phyloP scores from a whole-genome alignment of 2,329 filamentous ascomycete genomes.

The Ambrosiella beaveri region DNA sequence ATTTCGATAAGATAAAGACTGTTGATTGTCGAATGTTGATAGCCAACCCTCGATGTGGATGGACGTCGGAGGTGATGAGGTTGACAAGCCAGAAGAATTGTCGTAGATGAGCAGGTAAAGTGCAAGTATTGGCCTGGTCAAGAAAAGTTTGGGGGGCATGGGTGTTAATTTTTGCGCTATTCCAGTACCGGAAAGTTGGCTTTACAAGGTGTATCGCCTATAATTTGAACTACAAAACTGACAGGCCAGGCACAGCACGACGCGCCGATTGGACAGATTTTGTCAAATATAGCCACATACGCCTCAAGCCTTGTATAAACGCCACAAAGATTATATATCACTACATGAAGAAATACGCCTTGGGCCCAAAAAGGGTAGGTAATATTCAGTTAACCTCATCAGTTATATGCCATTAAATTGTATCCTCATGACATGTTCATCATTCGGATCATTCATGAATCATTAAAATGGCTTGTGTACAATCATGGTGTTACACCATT shows the following conservation, averaged over 20 bases:
- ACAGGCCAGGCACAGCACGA: background rate
- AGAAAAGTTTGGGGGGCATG: slow-evolving; percentile 9
- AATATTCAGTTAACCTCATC: too few relatives aligned
- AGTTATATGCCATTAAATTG: too few relatives aligned
- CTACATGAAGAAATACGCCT: too few relatives aligned
- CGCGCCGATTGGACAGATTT: slow-evolving; percentile 10
- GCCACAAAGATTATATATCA: background rate
- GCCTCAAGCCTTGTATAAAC: slow-evolving; percentile 12
- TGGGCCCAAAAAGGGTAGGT: too few relatives aligned
- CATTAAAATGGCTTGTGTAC: too few relatives aligned
- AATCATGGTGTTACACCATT: too few relatives aligned
- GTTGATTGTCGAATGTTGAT: slow-evolving; percentile 10
- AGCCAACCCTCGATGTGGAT: slow-evolving; percentile 11
- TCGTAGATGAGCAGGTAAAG: slow-evolving; percentile 2
- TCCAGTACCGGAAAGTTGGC: background rate
- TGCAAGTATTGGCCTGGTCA: slow-evolving; percentile 5
- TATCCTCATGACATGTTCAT: too few relatives aligned
- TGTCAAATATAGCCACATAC: slow-evolving; percentile 15
- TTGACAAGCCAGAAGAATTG: slow-evolving; percentile 13
- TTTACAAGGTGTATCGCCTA: background rate
- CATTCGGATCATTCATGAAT: too few relatives aligned
- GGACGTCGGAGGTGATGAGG: slow-evolving; percentile 10
- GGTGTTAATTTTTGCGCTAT: background rate
- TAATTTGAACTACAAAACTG: background rate
- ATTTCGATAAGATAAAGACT: background rate